These are phyloP conservation scores for Corylus avellana DNA, from an alignment of 306 rosid species.

Conservation along the genomic window DNA sequence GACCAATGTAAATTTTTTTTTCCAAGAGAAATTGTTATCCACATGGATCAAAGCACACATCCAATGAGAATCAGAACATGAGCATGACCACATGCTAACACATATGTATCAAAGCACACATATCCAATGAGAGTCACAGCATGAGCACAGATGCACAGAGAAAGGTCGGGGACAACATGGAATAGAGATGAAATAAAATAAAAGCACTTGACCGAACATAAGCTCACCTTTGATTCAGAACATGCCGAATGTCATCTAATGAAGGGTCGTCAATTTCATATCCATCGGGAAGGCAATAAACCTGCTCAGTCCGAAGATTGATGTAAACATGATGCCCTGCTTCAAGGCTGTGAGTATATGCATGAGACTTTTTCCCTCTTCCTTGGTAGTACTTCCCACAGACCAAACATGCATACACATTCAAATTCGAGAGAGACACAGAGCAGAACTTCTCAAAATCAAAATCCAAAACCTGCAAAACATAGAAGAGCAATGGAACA, in stretches of 20 bases:
- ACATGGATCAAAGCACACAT: background rate
- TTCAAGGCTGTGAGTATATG: slow-evolving; percentile 97
- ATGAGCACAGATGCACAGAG: background rate
- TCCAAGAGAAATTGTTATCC: background rate
- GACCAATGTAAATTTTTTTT: background rate
- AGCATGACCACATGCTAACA: background rate
- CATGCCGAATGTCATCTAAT: slow-evolving; percentile 95
- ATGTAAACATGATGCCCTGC: slow-evolving; percentile 96
- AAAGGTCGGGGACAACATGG: background rate
- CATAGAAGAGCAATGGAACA: slow-evolving; percentile 10
- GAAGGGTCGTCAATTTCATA: slow-evolving; percentile 97
- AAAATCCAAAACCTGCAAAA: slow-evolving; percentile 88
- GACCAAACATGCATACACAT: slow-evolving; percentile 93
- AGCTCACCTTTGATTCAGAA: slow-evolving; percentile 85
- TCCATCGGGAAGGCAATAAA: slow-evolving; percentile 96
- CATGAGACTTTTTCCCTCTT: slow-evolving; percentile 93
- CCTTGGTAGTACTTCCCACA: slow-evolving; percentile 98
- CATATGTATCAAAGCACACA: background rate
- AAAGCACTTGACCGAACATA: slow-evolving; percentile 4
- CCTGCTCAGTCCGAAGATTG: slow-evolving; percentile 92
- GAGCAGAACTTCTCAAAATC: slow-evolving; percentile 97
- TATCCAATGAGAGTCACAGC: background rate
- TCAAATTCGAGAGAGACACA: slow-evolving; percentile 82
- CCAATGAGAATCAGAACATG: background rate
- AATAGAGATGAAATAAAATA: slow-evolving; percentile 7